Evolutionary conservation across 192 early-diverging fungal genomes (phyloP).

Genomic region (Backusella mclennaniae): DNA sequence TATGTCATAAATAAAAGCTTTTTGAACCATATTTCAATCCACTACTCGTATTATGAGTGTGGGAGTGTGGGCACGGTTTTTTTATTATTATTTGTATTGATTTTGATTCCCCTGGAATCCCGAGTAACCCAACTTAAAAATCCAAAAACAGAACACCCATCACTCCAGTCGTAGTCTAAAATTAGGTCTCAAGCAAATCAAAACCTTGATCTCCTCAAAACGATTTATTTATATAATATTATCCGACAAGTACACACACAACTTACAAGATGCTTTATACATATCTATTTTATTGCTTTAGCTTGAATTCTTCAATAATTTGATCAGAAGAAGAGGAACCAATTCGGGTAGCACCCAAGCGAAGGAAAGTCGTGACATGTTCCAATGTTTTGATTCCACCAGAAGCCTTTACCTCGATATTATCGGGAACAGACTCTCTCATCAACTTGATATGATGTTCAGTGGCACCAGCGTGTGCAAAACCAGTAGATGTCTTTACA

Average conservation of each 20-base stretch:
- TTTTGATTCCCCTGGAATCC: too few species aligned
- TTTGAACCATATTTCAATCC: too few species aligned
- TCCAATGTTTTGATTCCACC: constrained; percentile 58
- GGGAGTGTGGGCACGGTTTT: too few species aligned
- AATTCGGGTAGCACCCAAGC: constrained; percentile 56
- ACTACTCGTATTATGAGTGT: too few species aligned
- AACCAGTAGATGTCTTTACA: constrained; percentile 65
- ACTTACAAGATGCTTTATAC: background rate
- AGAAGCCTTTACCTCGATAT: constrained; percentile 56
- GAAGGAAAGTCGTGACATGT: constrained; percentile 49
- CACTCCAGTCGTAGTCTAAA: too few species aligned
- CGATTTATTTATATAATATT: too few species aligned
- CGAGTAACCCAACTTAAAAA: too few species aligned
- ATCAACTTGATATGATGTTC: constrained; percentile 51
- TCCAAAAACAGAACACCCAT: too few species aligned
- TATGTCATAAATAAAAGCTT: too few species aligned
- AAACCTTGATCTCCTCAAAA: too few species aligned
- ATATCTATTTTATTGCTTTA: background rate
- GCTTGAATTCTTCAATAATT: constrained; percentile 52
- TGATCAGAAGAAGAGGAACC: constrained; percentile 52
- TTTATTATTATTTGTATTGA: too few species aligned
- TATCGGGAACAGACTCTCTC: constrained; percentile 40
- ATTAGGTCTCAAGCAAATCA: too few species aligned
- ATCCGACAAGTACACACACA: background rate
- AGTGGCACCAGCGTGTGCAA: constrained; percentile 51